A percentile compares a stretch with the other conserved stretches of the same genome.
Conservation (phyloP, 2,329 filamentous ascomycete species). For the Eutypella sp. region DNA sequence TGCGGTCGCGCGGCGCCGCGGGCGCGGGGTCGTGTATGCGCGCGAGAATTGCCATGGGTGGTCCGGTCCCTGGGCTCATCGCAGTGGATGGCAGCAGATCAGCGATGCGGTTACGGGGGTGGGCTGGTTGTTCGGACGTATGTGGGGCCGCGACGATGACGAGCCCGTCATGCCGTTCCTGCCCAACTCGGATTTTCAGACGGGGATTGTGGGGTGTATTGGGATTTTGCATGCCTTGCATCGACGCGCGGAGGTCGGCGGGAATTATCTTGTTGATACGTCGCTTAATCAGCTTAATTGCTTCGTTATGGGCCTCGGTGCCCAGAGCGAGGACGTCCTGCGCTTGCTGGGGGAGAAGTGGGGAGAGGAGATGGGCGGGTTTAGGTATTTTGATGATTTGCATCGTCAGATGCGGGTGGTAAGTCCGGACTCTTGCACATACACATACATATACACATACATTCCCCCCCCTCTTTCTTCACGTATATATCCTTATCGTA, state of each 20-base stretch:
- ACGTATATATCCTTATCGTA: background rate
- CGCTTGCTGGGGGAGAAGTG: constrained; percentile 18
- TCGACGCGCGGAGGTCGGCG: constrained; percentile 16
- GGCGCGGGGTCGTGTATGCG: constrained; percentile 26
- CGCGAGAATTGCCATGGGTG: constrained; percentile 33
- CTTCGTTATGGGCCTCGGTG: constrained; percentile 25
- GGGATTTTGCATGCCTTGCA: constrained; percentile 24
- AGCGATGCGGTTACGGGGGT: constrained; percentile 24
- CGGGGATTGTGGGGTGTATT: constrained; percentile 24
- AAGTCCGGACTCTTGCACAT: constrained; percentile 4
- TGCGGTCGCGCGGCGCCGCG: constrained; percentile 19
- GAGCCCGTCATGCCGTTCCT: constrained; percentile 26
- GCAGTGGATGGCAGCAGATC: constrained; percentile 30
- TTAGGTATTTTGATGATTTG: constrained; percentile 25
- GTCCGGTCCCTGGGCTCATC: constrained; percentile 25
- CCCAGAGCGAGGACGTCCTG: constrained; percentile 18
- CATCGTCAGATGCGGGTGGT: constrained; percentile 25
- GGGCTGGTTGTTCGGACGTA: constrained; percentile 24
- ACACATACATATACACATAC: background rate
- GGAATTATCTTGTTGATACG: constrained; percentile 25
- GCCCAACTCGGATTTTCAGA: constrained; percentile 27
- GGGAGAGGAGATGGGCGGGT: constrained; percentile 22
- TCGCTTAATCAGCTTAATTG: constrained; percentile 27
- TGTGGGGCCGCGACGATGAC: constrained; percentile 22
- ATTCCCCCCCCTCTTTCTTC: background rate